Evolutionary conservation across 2,329 filamentous ascomycete species (phyloP), one percentile per base, ranked within the genome.

Genomic region (Massarina eburnea): DNA sequence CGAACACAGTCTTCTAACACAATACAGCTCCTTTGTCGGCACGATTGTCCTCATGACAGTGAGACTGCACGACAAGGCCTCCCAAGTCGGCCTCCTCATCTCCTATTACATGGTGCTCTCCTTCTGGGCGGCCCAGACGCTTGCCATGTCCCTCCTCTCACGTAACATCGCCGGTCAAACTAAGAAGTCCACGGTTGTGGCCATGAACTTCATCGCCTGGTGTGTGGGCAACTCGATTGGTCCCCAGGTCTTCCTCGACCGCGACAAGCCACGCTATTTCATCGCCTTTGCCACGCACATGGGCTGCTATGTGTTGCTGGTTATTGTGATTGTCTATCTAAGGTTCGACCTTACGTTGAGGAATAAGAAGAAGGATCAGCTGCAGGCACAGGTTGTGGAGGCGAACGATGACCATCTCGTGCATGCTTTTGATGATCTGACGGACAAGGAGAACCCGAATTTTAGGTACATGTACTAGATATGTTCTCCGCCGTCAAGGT

Each of bases 31-130:
- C 1, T 86, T 88, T 58, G 64, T 86, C 37, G 86, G 86, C 41
- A 89, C 86, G 1, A 83, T 88, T 41, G 78, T 88, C 30, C 79
- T 90, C 44, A 85, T 90, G 65, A 85, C 82, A 0, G 77, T 90
- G 7, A 67, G 79, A 18, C 84, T 85, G 54, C 74, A 76, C 6
- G 80, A 74, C 34, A 74, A 76, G 27, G 67, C 78, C 8, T 83
- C 81, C 29, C 79, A 85, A 67, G 77, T 84, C 21, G 86, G 86
- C 5, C 76, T 91, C 0, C 72, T 90, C 12, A 80, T 90, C 59
- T 80, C 78, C 59, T 91, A 90, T 75, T 91, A 90, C 71, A 85
- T 90, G 50, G 85, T 83, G 0, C 76, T 89, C 15, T 88, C 84
- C 4, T 91, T 91, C 78, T 90, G 86, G 86, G 84, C 86, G 0